Conservation (phyloP, 208 protist species). For the Leishmania amazonensis region DNA sequence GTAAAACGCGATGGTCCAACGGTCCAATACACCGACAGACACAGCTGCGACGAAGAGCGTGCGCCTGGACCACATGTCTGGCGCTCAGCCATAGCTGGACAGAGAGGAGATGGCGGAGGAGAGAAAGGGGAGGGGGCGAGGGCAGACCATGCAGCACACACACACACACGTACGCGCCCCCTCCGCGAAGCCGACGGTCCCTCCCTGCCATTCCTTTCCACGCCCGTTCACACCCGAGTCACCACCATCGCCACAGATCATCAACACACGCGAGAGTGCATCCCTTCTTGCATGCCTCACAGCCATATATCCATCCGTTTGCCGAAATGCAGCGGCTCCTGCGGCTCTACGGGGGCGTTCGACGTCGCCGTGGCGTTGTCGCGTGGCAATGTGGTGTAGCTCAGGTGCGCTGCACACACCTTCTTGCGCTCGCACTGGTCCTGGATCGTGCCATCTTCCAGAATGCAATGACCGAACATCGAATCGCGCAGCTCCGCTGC, state of each 20-base stretch:
- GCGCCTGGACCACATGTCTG: no score
- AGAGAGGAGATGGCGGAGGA: background rate
- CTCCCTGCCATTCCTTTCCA: background rate
- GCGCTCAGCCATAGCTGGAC: background rate
- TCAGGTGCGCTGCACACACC: background rate
- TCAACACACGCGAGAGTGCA: background rate
- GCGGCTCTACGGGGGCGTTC: conserved; percentile 3
- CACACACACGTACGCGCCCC: background rate
- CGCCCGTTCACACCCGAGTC: no score
- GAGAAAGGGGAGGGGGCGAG: background rate
- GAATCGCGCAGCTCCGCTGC: conserved; percentile 5
- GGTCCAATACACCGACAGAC: background rate
- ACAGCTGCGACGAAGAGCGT: background rate
- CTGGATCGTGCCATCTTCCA: conserved; percentile 21
- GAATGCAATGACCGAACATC: conserved; percentile 17
- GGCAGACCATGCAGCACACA: background rate
- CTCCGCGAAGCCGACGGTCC: background rate
- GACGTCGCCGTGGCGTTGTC: conserved; percentile 32
- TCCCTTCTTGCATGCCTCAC: background rate
- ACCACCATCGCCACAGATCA: background rate
- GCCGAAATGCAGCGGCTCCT: conserved; percentile 14
- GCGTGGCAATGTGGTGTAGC: conserved; percentile 16
- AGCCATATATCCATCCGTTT: conserved; percentile 29
- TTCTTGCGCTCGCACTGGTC: conserved; percentile 21
- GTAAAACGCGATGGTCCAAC: background rate